Percentiles rank a stretch among this genome's conserved stretches.
phyloP scores from a whole-genome alignment of 1,139 yeast species.

The Magnusiomyces clavatus region DNA sequence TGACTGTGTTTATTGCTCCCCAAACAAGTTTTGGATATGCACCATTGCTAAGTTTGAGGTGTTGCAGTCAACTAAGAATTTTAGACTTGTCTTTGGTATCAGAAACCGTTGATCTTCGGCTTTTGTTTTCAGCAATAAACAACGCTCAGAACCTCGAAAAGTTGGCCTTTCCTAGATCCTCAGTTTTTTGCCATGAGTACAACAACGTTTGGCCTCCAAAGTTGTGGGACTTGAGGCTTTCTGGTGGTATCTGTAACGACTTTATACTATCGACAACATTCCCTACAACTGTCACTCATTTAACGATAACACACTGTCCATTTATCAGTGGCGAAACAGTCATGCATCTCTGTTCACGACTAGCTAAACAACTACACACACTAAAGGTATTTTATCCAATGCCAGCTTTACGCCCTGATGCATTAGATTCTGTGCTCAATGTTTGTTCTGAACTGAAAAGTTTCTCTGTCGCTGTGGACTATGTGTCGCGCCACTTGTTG shows the following conservation, averaged over 20 bases:
- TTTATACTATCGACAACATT: conserved; percentile 60
- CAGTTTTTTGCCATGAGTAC: conserved; percentile 64
- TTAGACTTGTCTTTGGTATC: conserved; percentile 84
- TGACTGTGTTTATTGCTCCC: conserved; percentile 75
- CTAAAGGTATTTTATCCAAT: conserved; percentile 76
- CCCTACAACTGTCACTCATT: conserved; percentile 60
- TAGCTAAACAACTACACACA: conserved; percentile 57
- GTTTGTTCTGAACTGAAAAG: conserved; percentile 65
- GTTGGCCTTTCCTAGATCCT: conserved; percentile 81
- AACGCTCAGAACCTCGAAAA: conserved; percentile 57
- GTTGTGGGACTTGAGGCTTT: conserved; percentile 60
- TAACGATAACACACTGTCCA: conserved; percentile 88
- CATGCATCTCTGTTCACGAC: conserved; percentile 48
- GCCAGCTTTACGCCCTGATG: conserved; percentile 65
- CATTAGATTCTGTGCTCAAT: conserved; percentile 64
- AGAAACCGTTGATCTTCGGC: conserved; percentile 77
- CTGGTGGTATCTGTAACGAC: conserved; percentile 85
- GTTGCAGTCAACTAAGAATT: conserved; percentile 55
- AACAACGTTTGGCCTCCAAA: conserved; percentile 68
- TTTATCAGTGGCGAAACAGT: conserved; percentile 51
- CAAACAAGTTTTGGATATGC: conserved; percentile 92
- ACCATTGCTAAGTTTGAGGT: conserved; percentile 69
- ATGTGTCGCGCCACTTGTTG: conserved; percentile 46
- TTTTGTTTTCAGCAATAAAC: conserved; percentile 66
- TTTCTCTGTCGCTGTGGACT: conserved; percentile 72